phyloP scores from a whole-genome alignment of 306 rosid genomes.

The Mimosa pudica region DNA sequence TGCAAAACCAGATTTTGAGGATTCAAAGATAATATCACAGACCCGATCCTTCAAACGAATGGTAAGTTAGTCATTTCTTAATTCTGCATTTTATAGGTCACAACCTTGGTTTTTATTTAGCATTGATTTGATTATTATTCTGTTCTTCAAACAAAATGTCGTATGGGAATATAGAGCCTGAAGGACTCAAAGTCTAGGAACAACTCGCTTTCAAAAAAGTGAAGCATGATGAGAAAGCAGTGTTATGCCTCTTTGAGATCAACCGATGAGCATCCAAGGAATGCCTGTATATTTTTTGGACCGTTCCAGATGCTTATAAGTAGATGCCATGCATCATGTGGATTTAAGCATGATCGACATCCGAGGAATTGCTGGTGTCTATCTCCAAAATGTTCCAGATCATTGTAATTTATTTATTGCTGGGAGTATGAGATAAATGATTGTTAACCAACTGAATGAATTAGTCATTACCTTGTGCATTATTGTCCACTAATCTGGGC shows the following conservation, averaged over 20 bases:
- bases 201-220: constrained; percentile 45
- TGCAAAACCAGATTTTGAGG: constrained; percentile 69
- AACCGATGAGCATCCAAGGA: constrained; percentile 34
- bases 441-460: constrained; percentile 27
- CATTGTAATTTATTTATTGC: constrained; percentile 50
- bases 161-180: constrained; percentile 56
- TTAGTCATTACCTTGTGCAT: constrained; percentile 40
- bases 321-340: constrained; percentile 31
- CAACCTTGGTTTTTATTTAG: constrained; percentile 27
- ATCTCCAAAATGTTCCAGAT: constrained; percentile 35
- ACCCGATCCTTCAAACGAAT: constrained; percentile 85
- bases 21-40: constrained; percentile 48
- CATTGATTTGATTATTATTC: constrained; percentile 26
- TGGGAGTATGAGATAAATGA: constrained; percentile 28
- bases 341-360: constrained; percentile 32
- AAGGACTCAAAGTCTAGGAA: constrained; percentile 55
- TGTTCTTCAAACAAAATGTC: neutral
- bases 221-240: constrained; percentile 36
- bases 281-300: constrained; percentile 37
- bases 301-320: constrained; percentile 35
- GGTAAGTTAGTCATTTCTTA: constrained; percentile 52
- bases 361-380: constrained; percentile 34
- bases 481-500: constrained; percentile 35
- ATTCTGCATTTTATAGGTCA: constrained; percentile 14
- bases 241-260: constrained; percentile 31